These are phyloP conservation scores for Lactarius vividus DNA, from an alignment of 768 basidiomycete species.

Conservation along the genomic window DNA sequence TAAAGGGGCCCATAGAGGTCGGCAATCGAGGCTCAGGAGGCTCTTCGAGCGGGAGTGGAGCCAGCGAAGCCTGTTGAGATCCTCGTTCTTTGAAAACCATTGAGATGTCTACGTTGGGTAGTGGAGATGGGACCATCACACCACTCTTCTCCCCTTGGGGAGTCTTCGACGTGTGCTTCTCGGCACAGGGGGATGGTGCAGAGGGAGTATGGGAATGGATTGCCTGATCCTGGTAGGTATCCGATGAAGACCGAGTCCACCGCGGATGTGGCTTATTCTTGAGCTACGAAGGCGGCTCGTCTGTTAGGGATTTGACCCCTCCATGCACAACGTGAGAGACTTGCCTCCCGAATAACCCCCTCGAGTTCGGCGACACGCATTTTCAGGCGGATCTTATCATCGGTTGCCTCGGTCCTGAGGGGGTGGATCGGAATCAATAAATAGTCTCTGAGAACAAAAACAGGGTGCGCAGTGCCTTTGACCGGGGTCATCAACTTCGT, in stretches of 20 bases:
- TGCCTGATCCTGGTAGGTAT: conserved; percentile 9
- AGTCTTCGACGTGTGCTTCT: too few relatives aligned
- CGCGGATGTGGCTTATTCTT: conserved; percentile 73
- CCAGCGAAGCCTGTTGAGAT: not conserved
- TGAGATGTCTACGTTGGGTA: not conserved
- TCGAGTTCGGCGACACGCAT: conserved; percentile 80
- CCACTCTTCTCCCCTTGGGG: not conserved
- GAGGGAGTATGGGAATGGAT: not conserved
- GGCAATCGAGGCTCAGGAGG: not conserved
- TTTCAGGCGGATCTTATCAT: conserved; percentile 64
- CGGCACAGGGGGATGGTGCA: too few relatives aligned
- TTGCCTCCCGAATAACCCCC: conserved; percentile 73
- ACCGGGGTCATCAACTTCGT: conserved; percentile 76
- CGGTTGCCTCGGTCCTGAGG: conserved; percentile 39
- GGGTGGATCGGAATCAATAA: not conserved
- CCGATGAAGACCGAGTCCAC: conserved; percentile 39
- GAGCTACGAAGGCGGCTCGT: conserved; percentile 40
- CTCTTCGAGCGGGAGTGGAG: conserved; percentile 6
- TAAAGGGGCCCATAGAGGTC: not conserved
- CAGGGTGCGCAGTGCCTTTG: conserved; percentile 42
- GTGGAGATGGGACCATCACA: not conserved
- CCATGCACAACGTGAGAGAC: conserved; percentile 18
- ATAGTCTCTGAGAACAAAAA: conserved; percentile 14
- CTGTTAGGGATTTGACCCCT: not conserved
- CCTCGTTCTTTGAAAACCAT: not conserved